Base-by-base conservation (phyloP, 164 flowering plant genomes). In the Magnolia officinalis region DNA sequence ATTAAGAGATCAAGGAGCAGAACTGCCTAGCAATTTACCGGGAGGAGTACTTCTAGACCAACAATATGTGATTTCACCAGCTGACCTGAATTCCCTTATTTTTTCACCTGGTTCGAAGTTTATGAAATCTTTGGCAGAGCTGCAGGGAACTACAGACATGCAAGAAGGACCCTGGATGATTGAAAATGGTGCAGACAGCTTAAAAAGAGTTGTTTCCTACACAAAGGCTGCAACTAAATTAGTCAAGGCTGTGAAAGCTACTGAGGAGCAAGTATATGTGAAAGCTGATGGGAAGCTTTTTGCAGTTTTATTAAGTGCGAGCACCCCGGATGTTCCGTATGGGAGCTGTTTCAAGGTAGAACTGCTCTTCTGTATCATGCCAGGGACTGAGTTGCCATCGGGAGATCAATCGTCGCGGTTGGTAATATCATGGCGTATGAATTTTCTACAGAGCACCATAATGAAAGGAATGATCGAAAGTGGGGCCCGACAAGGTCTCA, bases 391-490 rank as follows among this genome's bases (percentile, higher is more conserved):
- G 83, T 81, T 92, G 72, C 88, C 91, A 37, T 89, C 92, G 1
- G 94, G 90, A 66, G 94, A 92, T 71, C 88, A 86, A 81, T 83
- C 89, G 80, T 89, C 97, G 24, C 90, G 80, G 69, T 76, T 96
- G 80, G 89, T 90, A 6, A 76, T 96, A 71, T 96, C 99, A 3
- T 93, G 99, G 99, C 85, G 95, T 66, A 85, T 88, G 80, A 96
- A 96, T 79, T 96, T 96, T 80, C 71, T 89, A 64, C 99, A 96
- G 82, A 93, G 89, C 82, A 93, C 95, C 67, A 92, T 96, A 91
- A 93, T 96, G 97, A 93, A 88, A 81, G 88, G 98, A 59, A 89
- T 93, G 96, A 92, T 96, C 72, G 99, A 96, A 81, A 82, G 84
- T 83, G 99, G 99, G 73, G 93, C 98, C 8, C 83, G 93, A 29